phyloP scores from a whole-genome alignment of 2,329 filamentous ascomycete genomes.

The Colletotrichum brevisporum region DNA sequence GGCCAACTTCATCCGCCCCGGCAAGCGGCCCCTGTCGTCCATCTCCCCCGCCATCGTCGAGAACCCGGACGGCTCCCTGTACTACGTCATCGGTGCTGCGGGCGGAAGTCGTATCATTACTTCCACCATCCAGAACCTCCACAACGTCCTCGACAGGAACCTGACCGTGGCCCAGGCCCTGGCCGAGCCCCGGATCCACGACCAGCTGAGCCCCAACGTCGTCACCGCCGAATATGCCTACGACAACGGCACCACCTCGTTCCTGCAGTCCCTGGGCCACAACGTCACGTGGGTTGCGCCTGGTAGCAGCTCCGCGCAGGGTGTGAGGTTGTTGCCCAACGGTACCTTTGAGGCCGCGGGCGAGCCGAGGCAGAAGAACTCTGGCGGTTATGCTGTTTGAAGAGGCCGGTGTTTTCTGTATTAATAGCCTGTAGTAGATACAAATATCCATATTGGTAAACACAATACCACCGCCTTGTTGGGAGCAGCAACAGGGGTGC shows the following conservation, averaged over 20 bases:
- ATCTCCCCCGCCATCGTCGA: constrained; percentile 86
- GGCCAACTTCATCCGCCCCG: constrained; percentile 81
- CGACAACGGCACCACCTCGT: constrained; percentile 77
- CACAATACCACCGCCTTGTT: too few species aligned
- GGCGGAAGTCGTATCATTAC: constrained; percentile 91
- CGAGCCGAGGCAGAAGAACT: constrained; percentile 84
- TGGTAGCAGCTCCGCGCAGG: constrained; percentile 80
- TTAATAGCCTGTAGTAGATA: too few species aligned
- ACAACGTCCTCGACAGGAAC: constrained; percentile 78
- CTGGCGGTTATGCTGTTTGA: constrained; percentile 73
- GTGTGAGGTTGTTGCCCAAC: constrained; percentile 74
- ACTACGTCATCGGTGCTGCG: constrained; percentile 81
- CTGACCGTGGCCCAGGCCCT: constrained; percentile 76
- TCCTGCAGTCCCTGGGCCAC: constrained; percentile 75
- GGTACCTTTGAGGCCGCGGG: constrained; percentile 83
- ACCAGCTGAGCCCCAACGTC: constrained; percentile 82
- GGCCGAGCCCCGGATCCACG: constrained; percentile 80
- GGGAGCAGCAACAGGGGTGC: too few species aligned
- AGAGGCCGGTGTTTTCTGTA: too few species aligned
- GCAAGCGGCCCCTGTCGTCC: constrained; percentile 83
- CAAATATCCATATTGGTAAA: too few species aligned
- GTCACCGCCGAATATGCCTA: constrained; percentile 80
- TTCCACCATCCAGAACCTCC: constrained; percentile 81
- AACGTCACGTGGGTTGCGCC: constrained; percentile 81
- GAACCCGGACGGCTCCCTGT: constrained; percentile 75